phyloP scores from a whole-genome alignment of 2,329 filamentous ascomycete genomes.

The Meredithiella fracta region DNA sequence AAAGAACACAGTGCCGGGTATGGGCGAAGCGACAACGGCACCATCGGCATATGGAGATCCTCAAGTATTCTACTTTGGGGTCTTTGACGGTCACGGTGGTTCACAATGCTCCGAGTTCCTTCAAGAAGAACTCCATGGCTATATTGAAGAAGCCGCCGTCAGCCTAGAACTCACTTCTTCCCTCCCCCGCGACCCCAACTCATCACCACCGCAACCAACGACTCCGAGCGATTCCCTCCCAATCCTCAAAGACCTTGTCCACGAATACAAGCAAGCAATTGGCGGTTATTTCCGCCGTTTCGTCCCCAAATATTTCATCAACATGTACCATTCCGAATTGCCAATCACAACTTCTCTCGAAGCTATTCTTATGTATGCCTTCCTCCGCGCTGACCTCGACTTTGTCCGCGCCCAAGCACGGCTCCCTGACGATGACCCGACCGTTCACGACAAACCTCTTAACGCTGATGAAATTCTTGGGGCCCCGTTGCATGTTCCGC shows the following conservation, averaged over 20 bases:
- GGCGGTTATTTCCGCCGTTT: constrained; percentile 93
- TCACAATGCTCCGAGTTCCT: constrained; percentile 77
- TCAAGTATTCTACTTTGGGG: constrained; percentile 91
- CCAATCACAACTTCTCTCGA: constrained; percentile 17
- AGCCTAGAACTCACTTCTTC: constrained; percentile 64
- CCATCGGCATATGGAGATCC: constrained; percentile 74
- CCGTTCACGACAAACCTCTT: constrained; percentile 57
- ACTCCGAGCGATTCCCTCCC: constrained; percentile 37
- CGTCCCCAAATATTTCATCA: constrained; percentile 57
- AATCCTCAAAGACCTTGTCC: constrained; percentile 54
- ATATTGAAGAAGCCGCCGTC: constrained; percentile 66
- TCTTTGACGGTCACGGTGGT: constrained; percentile 93
- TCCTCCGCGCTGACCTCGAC: constrained; percentile 83
- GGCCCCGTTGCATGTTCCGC: constrained; percentile 32
- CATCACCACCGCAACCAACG: not conserved
- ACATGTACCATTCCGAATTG: constrained; percentile 15
- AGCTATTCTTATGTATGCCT: constrained; percentile 66
- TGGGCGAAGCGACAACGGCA: constrained; percentile 48
- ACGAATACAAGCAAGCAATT: constrained; percentile 66
- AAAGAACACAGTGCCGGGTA: constrained; percentile 22
- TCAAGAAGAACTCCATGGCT: constrained; percentile 67
- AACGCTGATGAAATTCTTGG: constrained; percentile 77
- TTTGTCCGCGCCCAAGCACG: constrained; percentile 80
- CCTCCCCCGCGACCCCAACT: not conserved
- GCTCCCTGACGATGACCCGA: constrained; percentile 59